Percentiles rank a stretch among this genome's conserved stretches.
These are phyloP conservation scores for Neurospora terricola DNA, from an alignment of 495 filamentous ascomycete species.

Conservation along the genomic window DNA sequence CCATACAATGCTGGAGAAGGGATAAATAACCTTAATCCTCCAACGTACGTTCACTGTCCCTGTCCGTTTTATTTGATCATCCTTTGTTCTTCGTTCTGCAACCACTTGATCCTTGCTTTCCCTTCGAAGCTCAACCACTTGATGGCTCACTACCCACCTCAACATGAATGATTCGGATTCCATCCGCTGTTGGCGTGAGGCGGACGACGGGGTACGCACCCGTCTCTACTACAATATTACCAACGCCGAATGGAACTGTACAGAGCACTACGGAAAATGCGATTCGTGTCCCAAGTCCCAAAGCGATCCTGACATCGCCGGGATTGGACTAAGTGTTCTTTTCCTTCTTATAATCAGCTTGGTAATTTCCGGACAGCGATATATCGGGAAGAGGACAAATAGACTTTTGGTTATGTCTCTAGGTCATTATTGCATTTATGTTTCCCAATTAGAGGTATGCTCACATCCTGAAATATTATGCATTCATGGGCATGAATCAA, in stretches of 20 bases:
- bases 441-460: too few relatives aligned
- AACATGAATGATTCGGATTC: neutral
- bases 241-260: neutral
- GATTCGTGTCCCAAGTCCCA: neutral
- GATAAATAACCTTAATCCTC: too few relatives aligned
- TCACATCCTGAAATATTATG: too few relatives aligned
- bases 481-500: too few relatives aligned
- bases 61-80: too few relatives aligned
- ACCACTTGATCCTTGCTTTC: neutral
- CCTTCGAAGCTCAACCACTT: neutral
- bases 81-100: too few relatives aligned
- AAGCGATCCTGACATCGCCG: neutral
- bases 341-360: neutral
- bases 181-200: neutral
- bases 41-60: too few relatives aligned
- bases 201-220: neutral
- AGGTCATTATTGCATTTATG: neutral
- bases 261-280: neutral
- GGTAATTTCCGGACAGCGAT: neutral
- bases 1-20: too few relatives aligned
- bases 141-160: neutral
- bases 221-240: neutral
- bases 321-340: neutral
- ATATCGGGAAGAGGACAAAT: neutral
- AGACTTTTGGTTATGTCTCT: neutral